Evolutionary conservation across 805 yeast species (phyloP), one percentile per base, ranked within the genome.

Genomic region (Tetrapisispora taiwanensis): DNA sequence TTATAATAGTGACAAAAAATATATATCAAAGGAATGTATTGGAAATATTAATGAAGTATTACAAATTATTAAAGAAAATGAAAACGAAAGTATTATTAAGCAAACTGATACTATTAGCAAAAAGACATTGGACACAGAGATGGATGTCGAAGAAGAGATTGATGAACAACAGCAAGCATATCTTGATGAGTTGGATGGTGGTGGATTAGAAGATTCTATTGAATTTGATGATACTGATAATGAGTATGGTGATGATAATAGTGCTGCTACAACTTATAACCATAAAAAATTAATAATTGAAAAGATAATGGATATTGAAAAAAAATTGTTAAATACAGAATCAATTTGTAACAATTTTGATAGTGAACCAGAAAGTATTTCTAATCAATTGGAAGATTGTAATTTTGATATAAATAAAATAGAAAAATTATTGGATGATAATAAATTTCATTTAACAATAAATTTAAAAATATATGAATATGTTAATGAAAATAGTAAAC

Each of bases 161-260:
- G 56, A 55, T 39, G 41, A 45, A n/a, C 49, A 45, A 7, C 60
- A 57, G 34, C 51, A 51, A 24, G 58, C 49, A 12, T 58, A 58
- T 40, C 38, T 56, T 30, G 48, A 52, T 17, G 52, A 55, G 38
- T 40, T 56, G 17, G 41, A 51, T 20, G 41, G 42, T 24, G 52
- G 48, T 34, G 51, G 46, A 18, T 31, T n/a, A n/a, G 19, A 31
- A 5, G 19, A 15, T 15, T 31, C 34, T 5, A 31, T 31, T 33
- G 36, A 33, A 33, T 18, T 33, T 33, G 41, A 36, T 10, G 50
- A 48, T 15, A 43, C 41, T 10, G 49, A 49, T 15, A 45, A 43
- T 17, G 54, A 35, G n/a, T 35, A 36, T 8, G 5, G 26, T n/a
- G 15, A 18, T 12, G 42, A 34, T 20, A 43, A 45, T 3, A 20